Percentiles rank a stretch among this genome's conserved stretches.
phyloP scores from a whole-genome alignment of 2,329 filamentous ascomycete species.

The Cladosporium sp. region DNA sequence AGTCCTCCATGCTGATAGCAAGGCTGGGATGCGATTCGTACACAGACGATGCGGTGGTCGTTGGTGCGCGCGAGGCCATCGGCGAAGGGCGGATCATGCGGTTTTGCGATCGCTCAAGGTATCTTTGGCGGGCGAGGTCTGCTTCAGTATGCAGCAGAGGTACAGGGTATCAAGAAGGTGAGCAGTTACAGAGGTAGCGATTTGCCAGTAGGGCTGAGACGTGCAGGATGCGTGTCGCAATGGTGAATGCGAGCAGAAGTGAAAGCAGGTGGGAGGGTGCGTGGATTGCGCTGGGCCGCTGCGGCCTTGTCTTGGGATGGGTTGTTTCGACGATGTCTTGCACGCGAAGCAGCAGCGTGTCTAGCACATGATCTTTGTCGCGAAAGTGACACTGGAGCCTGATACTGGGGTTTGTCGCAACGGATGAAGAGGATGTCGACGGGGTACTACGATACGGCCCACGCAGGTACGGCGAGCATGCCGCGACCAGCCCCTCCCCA shows the following conservation, averaged over 20 bases:
- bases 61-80: conserved; percentile 20
- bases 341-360: conserved; percentile 6
- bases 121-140: neutral
- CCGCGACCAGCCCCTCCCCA: conserved; percentile 8
- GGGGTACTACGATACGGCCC: neutral
- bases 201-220: conserved; percentile 15
- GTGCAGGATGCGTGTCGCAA: conserved; percentile 13
- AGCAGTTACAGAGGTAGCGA: neutral
- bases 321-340: conserved; percentile 7
- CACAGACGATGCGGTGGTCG: conserved; percentile 11
- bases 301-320: neutral
- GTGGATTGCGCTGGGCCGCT: neutral
- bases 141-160: neutral
- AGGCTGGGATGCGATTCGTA: conserved; percentile 53
- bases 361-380: conserved; percentile 16
- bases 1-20: conserved; percentile 59
- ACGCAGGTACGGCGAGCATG: conserved; percentile 6
- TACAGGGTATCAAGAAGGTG: conserved; percentile 1
- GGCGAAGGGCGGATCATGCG: conserved; percentile 16
- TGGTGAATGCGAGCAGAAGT: conserved; percentile 6
- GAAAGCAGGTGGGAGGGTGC: conserved; percentile 1
- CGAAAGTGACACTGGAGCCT: conserved; percentile 22
- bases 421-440: neutral
- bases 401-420: neutral
- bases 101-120: neutral